These are phyloP conservation scores for Cyberlindnera xishuangbannaensis DNA, from an alignment of 805 yeast species.

Conservation along the genomic window DNA sequence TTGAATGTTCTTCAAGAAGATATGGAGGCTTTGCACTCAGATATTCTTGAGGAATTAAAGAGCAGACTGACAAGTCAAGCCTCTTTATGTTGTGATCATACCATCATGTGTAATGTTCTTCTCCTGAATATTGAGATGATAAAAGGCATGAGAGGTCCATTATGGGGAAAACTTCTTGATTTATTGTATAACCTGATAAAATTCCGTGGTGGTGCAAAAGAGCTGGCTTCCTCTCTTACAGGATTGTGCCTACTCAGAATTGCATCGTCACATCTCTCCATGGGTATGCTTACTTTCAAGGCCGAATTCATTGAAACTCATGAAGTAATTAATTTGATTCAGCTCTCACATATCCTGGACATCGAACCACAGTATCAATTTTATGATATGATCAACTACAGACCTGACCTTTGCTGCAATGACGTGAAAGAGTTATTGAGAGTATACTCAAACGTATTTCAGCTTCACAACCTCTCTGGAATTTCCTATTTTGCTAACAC, in stretches of 20 bases:
- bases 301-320: slow-evolving; percentile 11
- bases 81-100: slow-evolving; percentile 15
- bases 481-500: slow-evolving; percentile 12
- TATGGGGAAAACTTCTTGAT: slow-evolving; percentile 8
- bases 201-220: slow-evolving; percentile 14
- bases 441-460: slow-evolving; percentile 9
- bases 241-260: slow-evolving; percentile 12
- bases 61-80: slow-evolving; percentile 6
- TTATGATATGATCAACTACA: slow-evolving; percentile 10
- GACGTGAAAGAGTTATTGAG: slow-evolving; percentile 11
- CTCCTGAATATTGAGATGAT: slow-evolving; percentile 9
- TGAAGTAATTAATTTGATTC: slow-evolving; percentile 10
- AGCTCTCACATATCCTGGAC: slow-evolving; percentile 8
- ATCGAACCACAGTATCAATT: slow-evolving; percentile 12
- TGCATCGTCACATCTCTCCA: slow-evolving; percentile 7
- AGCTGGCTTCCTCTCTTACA: slow-evolving; percentile 7
- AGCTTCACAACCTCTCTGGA: slow-evolving; percentile 11
- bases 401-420: slow-evolving; percentile 7
- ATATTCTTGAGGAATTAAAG: slow-evolving; percentile 9
- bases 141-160: slow-evolving; percentile 6
- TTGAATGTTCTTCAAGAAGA: slow-evolving; percentile 4
- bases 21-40: slow-evolving; percentile 7
- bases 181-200: slow-evolving; percentile 7
- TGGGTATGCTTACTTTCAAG: slow-evolving; percentile 9
- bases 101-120: slow-evolving; percentile 8